A percentile compares a stretch with the other conserved stretches of the same genome.
These are phyloP conservation scores for Polygonum maritimum DNA, from an alignment of 148 eudicot genomes.

Conservation along the genomic window DNA sequence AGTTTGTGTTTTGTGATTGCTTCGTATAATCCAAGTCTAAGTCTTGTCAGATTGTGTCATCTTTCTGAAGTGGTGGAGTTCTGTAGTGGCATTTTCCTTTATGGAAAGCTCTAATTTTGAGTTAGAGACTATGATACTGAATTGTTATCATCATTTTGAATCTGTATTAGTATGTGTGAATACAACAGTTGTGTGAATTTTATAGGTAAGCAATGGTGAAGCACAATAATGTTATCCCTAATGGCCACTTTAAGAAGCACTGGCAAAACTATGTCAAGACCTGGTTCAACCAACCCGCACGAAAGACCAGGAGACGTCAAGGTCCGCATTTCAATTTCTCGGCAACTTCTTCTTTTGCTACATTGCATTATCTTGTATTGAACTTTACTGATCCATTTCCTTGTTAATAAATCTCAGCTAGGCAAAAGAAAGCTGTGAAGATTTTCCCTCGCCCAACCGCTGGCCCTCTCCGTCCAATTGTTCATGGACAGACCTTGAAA, in stretches of 20 bases:
- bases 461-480: slow-evolving; percentile 50
- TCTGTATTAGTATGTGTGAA: not conserved
- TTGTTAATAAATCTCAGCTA: slow-evolving; percentile 23
- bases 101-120: not conserved
- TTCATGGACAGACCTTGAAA: slow-evolving; percentile 20
- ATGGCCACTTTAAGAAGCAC: slow-evolving; percentile 56
- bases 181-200: not conserved
- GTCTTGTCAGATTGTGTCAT: not conserved
- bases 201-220: slow-evolving; percentile 39
- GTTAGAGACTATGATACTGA: too few relatives aligned
- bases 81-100: not conserved
- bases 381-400: not conserved
- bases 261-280: slow-evolving; percentile 62
- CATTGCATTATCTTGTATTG: not conserved
- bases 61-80: not conserved
- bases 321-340: slow-evolving; percentile 17
- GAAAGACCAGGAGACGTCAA: slow-evolving; percentile 44
- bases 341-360: not conserved
- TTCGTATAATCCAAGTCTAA: not conserved
- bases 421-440: slow-evolving; percentile 58
- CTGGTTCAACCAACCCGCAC: slow-evolving; percentile 61
- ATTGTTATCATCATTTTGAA: not conserved
- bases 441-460: slow-evolving; percentile 41
- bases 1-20: not conserved
- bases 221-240: slow-evolving; percentile 55